Evolutionary conservation across 371 early-diverging fungal species (phyloP), one percentile per base, ranked within the genome.

Genomic region (Apophysomyces elegans): DNA sequence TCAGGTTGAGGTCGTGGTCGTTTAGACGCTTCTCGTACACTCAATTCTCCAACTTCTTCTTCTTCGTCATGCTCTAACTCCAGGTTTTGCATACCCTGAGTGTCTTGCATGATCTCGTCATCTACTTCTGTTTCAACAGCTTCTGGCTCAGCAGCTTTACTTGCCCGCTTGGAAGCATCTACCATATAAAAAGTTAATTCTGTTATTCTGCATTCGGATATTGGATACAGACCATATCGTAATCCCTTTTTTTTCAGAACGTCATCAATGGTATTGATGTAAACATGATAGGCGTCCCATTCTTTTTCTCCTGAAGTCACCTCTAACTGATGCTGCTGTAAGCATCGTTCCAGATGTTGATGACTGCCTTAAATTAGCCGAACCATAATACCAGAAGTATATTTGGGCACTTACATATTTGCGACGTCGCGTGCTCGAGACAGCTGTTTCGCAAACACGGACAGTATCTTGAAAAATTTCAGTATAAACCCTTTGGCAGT

Each of bases 251-350:
- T 72, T 54, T 77, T 80, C 39, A 83, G 67, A 1, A 78, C 62
- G 7, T 65, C 61, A 61, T 78, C 77, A 39, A 80, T 72, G 0
- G 68, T 56, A 21, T 74, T 71, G 6, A 80, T 66, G 45, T 81
- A 84, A 1, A 68, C 67, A n/a, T 58, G n/a, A 38, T 81, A 84
- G 16, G 69, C 71, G 44, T 81, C 82, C 79, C 80, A 84, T 36
- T 75, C 76, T 58, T 78, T 78, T 0, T 72, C 71, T 26, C 39
- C 45, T 39, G 54, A 37, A 13, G 72, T 66, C 12, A 64, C 69
- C 7, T 16, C 43, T 14, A 83, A 56, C 5, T 69, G 58, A 36
- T 65, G 63, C 59, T 75, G 61, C 26, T 62, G 64, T 46, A 80
- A 54, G 4, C 62, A 59, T 12, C 69, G 65, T n/a, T 83, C 80